A percentile compares a stretch with the other conserved stretches of the same genome.
phyloP scores from a whole-genome alignment of 2,329 filamentous ascomycete species.

The Alternaria brassicae region DNA sequence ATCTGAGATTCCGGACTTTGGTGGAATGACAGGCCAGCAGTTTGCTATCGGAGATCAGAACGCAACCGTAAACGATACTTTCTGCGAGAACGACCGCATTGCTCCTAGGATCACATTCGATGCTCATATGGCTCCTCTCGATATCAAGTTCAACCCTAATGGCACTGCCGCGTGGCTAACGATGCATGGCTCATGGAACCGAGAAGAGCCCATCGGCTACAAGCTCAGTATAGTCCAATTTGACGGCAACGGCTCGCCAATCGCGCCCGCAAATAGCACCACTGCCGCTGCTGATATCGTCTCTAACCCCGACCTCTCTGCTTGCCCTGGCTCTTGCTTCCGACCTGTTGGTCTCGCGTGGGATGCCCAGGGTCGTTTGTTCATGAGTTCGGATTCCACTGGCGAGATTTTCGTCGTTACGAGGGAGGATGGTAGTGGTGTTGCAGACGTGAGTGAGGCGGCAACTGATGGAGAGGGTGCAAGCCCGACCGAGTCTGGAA shows the following conservation, averaged over 20 bases:
- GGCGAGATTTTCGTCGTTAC: slow-evolving; percentile 69
- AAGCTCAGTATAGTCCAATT: slow-evolving; percentile 59
- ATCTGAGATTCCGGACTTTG: slow-evolving; percentile 56
- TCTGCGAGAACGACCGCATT: slow-evolving; percentile 52
- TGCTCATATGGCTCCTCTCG: slow-evolving; percentile 74
- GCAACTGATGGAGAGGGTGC: slow-evolving; percentile 23
- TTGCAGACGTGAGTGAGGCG: slow-evolving; percentile 31
- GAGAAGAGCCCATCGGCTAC: slow-evolving; percentile 58
- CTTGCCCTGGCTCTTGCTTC: slow-evolving; percentile 66
- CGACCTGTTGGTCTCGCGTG: slow-evolving; percentile 67
- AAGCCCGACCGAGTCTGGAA: slow-evolving; percentile 15
- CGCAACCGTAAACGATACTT: slow-evolving; percentile 56
- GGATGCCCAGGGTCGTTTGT: slow-evolving; percentile 62
- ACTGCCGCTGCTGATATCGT: slow-evolving; percentile 62
- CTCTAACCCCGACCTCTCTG: slow-evolving; percentile 60
- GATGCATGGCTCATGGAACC: slow-evolving; percentile 74
- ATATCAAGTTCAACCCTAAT: slow-evolving; percentile 70
- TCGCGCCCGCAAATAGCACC: slow-evolving; percentile 55
- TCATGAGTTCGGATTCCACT: slow-evolving; percentile 67
- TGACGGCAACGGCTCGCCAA: slow-evolving; percentile 54
- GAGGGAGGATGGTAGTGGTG: slow-evolving; percentile 39
- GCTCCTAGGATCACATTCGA: slow-evolving; percentile 64
- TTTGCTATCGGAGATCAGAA: slow-evolving; percentile 58
- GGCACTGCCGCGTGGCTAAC: slow-evolving; percentile 68
- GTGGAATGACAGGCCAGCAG: slow-evolving; percentile 56